Evolutionary conservation across 306 rosid species (phyloP).

Genomic region (Gleditsia sinensis): DNA sequence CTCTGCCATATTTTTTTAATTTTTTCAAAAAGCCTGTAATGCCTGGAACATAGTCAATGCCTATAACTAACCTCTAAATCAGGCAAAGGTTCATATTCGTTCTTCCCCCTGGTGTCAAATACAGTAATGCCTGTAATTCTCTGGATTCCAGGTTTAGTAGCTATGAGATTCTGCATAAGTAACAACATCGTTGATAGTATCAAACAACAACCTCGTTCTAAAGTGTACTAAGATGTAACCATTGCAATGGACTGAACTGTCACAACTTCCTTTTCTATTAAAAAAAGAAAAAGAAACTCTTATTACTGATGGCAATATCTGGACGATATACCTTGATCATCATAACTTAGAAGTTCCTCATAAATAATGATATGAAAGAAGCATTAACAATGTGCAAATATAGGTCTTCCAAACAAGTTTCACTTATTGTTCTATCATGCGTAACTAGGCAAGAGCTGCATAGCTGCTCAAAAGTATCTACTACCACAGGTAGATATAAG

Average conservation of each 20-base stretch:
- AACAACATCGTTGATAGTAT: constrained; percentile 19
- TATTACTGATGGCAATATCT: neutral
- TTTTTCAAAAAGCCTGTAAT: too few species aligned
- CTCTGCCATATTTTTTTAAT: too few species aligned
- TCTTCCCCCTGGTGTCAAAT: constrained; percentile 70
- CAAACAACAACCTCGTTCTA: constrained; percentile 20
- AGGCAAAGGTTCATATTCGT: constrained; percentile 74
- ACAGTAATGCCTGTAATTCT: constrained; percentile 83
- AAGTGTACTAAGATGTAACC: constrained; percentile 20
- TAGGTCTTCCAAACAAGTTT: neutral
- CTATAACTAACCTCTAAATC: constrained; percentile 78
- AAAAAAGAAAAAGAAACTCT: neutral
- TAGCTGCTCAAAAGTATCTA: neutral
- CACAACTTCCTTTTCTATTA: too few species aligned
- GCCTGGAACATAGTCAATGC: constrained; percentile 16
- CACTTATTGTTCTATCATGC: neutral
- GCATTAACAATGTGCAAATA: neutral
- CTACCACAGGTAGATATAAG: constrained; percentile 6
- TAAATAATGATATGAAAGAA: neutral
- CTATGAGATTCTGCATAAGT: constrained; percentile 77
- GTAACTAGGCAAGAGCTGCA: neutral
- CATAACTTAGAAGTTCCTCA: neutral
- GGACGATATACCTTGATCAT: neutral
- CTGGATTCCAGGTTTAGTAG: constrained; percentile 93
- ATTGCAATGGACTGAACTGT: constrained; percentile 22